Evolutionary conservation across 2,329 filamentous ascomycete genomes (phyloP), one percentile per base, ranked within the genome.

Genomic region (Nannizziopsis barbatae): DNA sequence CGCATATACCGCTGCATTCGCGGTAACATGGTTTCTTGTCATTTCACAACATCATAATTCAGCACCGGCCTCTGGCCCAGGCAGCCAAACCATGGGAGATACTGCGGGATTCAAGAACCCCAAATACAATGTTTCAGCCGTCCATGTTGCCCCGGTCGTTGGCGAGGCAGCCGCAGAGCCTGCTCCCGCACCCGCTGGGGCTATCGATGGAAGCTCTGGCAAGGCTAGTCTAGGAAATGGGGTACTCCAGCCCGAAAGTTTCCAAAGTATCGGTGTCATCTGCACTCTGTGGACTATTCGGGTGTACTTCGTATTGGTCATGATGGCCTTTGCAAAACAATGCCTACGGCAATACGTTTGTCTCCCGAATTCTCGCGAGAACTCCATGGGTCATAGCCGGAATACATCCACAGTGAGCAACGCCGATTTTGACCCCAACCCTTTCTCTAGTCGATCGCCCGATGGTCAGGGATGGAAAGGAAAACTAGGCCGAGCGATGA

Each of bases 1-100:
- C 15, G 76, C 79, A 1, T 95, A 90, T 69, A 95, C 89, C 0
- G 75, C 79, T 40, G 77, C 83, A 7, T 95, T 95, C 62, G 86
- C 84, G 36, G 71, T 87, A 48, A 80, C 82, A 43, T 95, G 89
- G 89, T 95, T 93, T 67, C 72, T 90, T 51, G 76, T 83, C n/a
- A 72, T 86, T 41, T 79, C 74, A 32, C 71, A 75, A 52, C 71
- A 78, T 58, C 69, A 76, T 45, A 69, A 73, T 47, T 65, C 68
- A 49, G 62, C 66, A 42, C 57, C 60, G 17, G 65, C 66, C 10
- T 65, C 63, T 3, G 69, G 74, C 2, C 68, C 70, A 9, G 77
- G 79, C 14, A 70, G 71, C 20, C 70, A 67, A 55, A 79, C 67
- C 42, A 81, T 84, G 53, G 75, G 74, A 17, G 72, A 80, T 45